Conservation (phyloP, 2,329 filamentous ascomycete species). For the Sporothrix brasiliensis region DNA sequence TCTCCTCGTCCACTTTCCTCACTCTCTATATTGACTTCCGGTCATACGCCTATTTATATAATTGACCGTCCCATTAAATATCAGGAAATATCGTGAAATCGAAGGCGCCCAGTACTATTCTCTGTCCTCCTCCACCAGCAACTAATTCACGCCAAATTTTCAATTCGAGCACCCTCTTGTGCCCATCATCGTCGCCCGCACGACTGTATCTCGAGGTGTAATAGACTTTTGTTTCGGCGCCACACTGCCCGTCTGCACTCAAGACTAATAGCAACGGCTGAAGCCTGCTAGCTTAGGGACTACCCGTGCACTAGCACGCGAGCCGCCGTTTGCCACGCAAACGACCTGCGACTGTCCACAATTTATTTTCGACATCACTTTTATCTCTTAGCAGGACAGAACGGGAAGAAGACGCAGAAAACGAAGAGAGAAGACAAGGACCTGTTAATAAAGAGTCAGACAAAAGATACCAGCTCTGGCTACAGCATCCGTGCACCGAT, state of each 20-base stretch:
- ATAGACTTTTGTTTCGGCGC: not conserved
- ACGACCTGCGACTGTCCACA: not conserved
- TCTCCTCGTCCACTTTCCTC: not conserved
- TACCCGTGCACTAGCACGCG: not conserved
- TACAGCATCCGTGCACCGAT: not conserved
- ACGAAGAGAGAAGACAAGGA: not conserved
- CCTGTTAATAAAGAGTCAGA: not conserved
- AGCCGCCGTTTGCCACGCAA: not conserved
- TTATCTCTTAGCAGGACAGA: not conserved
- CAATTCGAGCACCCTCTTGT: not conserved
- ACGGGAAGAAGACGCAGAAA: not conserved
- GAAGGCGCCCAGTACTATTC: too few relatives aligned
- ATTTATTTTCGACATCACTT: not conserved
- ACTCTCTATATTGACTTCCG: not conserved
- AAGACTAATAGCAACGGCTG: not conserved
- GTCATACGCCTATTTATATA: not conserved
- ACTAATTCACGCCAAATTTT: not conserved
- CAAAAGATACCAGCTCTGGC: too few relatives aligned
- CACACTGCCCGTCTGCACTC: not conserved
- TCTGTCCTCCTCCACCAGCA: not conserved
- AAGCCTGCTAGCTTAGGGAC: slow-evolving; percentile 12
- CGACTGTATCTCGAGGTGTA: not conserved
- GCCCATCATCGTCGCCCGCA: not conserved
- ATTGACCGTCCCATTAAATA: not conserved
- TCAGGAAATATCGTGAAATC: too few relatives aligned